These are phyloP conservation scores for Glutinoglossum americanum DNA, from an alignment of 495 filamentous ascomycete genomes.

Conservation along the genomic window DNA sequence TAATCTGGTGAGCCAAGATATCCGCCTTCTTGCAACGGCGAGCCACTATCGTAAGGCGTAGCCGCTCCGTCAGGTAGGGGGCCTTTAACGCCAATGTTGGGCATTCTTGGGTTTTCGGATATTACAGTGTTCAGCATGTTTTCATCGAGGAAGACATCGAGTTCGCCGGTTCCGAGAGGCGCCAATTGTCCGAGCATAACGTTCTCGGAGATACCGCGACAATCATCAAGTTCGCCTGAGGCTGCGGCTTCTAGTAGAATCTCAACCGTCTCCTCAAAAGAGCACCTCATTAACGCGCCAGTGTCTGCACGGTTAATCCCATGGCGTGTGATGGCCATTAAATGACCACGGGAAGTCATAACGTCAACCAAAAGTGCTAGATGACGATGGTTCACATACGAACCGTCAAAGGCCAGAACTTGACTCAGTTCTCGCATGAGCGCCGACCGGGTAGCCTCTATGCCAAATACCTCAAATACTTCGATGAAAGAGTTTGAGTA, in stretches of 20 bases:
- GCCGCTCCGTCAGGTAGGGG: conserved; percentile 58
- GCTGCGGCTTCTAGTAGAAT: conserved; percentile 90
- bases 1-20: conserved; percentile 58
- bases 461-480: conserved; percentile 81
- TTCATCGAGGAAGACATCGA: conserved; percentile 80
- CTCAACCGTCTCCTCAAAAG: conserved; percentile 97
- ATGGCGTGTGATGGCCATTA: conserved; percentile 92
- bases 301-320: conserved; percentile 97
- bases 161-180: conserved; percentile 85
- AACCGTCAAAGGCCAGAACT: conserved; percentile 91
- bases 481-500: conserved; percentile 92
- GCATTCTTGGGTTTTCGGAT: conserved; percentile 62
- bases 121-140: conserved; percentile 89
- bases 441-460: conserved; percentile 74
- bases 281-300: conserved; percentile 96
- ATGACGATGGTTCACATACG: conserved; percentile 97
- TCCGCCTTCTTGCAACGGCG: conserved; percentile 61
- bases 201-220: conserved; percentile 94
- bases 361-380: conserved; percentile 91
- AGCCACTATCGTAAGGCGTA: conserved; percentile 85
- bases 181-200: conserved; percentile 95
- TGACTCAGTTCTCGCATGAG: conserved; percentile 71
- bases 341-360: conserved; percentile 82
- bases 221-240: conserved; percentile 87
- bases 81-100: conserved; percentile 42